phyloP scores from a whole-genome alignment of 208 protist species.

The Wallacemonas sp. region DNA sequence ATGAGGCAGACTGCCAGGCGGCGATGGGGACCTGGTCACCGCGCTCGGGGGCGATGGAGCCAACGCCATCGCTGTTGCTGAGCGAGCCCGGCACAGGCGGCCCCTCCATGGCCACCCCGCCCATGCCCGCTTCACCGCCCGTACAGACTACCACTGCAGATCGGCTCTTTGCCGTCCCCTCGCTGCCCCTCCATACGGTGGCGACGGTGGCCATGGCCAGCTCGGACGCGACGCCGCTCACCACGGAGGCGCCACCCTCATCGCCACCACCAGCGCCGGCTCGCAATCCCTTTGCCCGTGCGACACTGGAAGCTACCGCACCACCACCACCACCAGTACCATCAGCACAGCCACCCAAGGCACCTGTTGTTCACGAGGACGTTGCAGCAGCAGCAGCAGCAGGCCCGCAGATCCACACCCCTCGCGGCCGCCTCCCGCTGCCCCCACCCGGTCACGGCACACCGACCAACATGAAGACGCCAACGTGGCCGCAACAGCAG shows the following conservation, averaged over 20 bases:
- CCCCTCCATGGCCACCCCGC: background rate
- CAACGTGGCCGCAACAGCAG: too few species aligned
- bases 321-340: conserved; percentile 2
- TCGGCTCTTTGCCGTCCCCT: background rate
- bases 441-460: background rate
- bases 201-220: too few species aligned
- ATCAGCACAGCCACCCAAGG: too few species aligned
- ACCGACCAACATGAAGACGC: background rate
- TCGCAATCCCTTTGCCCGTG: too few species aligned
- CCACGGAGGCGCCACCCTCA: too few species aligned
- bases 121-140: background rate
- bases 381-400: background rate
- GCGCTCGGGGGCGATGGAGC: conserved; percentile 16
- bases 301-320: background rate
- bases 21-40: conserved; percentile 14
- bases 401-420: background rate
- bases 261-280: too few species aligned
- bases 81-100: conserved; percentile 12
- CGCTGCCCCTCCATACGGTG: too few species aligned
- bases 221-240: too few species aligned
- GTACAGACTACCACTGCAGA: background rate
- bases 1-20: conserved; percentile 2
- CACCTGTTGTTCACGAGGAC: too few species aligned
- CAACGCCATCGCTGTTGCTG: conserved; percentile 13
- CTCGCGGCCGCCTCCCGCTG: background rate